A percentile compares a stretch with the other conserved stretches of the same genome.
Evolutionary conservation across 2,329 filamentous ascomycete species (phyloP).

Genomic region (Clathrospora elynae): DNA sequence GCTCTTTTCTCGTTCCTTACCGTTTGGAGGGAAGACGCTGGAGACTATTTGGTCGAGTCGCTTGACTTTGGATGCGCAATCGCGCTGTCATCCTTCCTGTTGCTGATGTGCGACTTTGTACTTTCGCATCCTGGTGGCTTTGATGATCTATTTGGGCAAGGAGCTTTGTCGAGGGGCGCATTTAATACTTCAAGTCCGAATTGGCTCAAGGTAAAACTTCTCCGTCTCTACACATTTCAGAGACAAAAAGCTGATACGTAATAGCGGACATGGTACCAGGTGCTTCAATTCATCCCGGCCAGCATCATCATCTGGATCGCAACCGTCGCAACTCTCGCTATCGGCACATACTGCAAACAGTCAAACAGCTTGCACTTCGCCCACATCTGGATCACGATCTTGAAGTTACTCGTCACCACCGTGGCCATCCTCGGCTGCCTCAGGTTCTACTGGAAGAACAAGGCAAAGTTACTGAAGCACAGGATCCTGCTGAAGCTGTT

Average conservation of each 20-base stretch:
- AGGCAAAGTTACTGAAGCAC: slow-evolving; percentile 29
- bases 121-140: slow-evolving; percentile 33
- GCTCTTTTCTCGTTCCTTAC: slow-evolving; percentile 32
- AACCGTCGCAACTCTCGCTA: slow-evolving; percentile 29
- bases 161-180: slow-evolving; percentile 19
- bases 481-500: slow-evolving; percentile 37
- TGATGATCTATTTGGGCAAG: slow-evolving; percentile 35
- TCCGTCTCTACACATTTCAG: background rate
- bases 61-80: slow-evolving; percentile 39
- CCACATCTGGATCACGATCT: slow-evolving; percentile 38
- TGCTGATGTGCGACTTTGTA: slow-evolving; percentile 42
- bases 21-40: slow-evolving; percentile 25
- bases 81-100: slow-evolving; percentile 36
- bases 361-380: slow-evolving; percentile 39
- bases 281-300: slow-evolving; percentile 40
- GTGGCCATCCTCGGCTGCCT: slow-evolving; percentile 31
- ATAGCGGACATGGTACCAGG: slow-evolving; percentile 38
- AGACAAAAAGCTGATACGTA: background rate
- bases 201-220: slow-evolving; percentile 32
- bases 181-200: slow-evolving; percentile 22
- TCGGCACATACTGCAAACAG: slow-evolving; percentile 35
- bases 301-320: slow-evolving; percentile 38
- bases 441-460: slow-evolving; percentile 31
- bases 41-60: slow-evolving; percentile 26
- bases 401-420: slow-evolving; percentile 27